Evolutionary conservation across 805 yeast genomes (phyloP).

Genomic region (Hagleromyces aurorensis): DNA sequence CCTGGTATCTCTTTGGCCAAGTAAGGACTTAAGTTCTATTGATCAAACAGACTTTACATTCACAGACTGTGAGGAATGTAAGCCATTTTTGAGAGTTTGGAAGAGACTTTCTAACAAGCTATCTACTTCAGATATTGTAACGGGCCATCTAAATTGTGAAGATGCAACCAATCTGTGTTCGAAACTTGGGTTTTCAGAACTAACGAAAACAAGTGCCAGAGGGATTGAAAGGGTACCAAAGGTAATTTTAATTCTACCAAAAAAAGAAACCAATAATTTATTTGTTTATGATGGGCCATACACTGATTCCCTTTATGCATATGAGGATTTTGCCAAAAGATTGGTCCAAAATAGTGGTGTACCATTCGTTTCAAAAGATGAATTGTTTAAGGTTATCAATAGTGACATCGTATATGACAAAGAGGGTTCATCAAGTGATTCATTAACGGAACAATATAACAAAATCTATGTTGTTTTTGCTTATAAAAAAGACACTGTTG

Average conservation of each 20-base stretch:
- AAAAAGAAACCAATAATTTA: conserved; percentile 26
- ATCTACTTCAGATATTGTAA: conserved; percentile 27
- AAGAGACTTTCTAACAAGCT: conserved; percentile 45
- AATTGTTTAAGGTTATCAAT: conserved; percentile 11
- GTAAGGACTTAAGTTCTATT: conserved; percentile 36
- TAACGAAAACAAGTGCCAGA: conserved; percentile 18
- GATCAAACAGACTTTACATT: conserved; percentile 31
- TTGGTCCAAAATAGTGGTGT: conserved; percentile 40
- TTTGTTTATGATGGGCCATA: conserved; percentile 18
- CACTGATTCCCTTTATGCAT: conserved; percentile 24
- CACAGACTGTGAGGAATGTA: conserved; percentile 40
- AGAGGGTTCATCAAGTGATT: conserved; percentile 14
- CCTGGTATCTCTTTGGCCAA: conserved; percentile 62
- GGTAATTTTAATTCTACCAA: conserved; percentile 47
- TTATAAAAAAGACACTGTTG: conserved; percentile 39
- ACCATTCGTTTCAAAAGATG: conserved; percentile 22
- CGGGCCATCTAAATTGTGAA: conserved; percentile 57
- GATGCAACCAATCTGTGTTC: conserved; percentile 44
- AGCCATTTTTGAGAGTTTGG: conserved; percentile 51
- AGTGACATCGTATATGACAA: conserved; percentile 10
- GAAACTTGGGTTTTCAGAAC: conserved; percentile 38
- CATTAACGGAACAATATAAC: conserved; percentile 5
- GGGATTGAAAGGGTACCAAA: conserved; percentile 31
- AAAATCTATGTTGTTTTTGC: conserved; percentile 45
- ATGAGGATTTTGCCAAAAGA: conserved; percentile 40